Base-by-base conservation (phyloP, 2,329 filamentous ascomycete species). In the Fusarium tjaetaba region DNA sequence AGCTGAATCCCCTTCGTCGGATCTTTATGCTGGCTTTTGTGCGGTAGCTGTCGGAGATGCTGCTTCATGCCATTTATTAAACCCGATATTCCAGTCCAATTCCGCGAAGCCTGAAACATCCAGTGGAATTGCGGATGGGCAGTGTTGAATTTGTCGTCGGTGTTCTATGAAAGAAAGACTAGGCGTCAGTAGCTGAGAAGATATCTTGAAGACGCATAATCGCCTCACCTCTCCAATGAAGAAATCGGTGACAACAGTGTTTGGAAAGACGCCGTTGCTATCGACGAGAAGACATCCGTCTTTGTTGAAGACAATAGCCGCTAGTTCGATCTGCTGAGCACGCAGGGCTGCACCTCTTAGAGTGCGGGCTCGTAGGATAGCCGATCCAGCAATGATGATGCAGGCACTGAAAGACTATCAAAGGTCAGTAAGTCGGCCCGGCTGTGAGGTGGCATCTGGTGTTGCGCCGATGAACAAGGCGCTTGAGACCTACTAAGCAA, bases 91-190 rank as follows among this genome's bases (percentile, higher is more conserved):
- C 89, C 88, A 8, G 83, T 79, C 95, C 95, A 97, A 79, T 95
- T 92, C 61, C 91, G 88, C 7, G 93, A 94, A 4, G 94, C 93
- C 62, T 93, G 89, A 79, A 93, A 97, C 77, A 96, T 92, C 95
- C 95, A 97, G 49, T 94, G 90, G 81, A 96, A 97, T 4, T 95
- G 90, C 0, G 93, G 89, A 78, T 97, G 94, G 1, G 90, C 89
- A 26, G 90, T 90, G 65, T 90, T 91, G 77, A 97, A 95, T 11
- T 91, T 89, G 67, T 97, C 94, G 68, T 91, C 89, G 60, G 91
- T 81, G 70, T 71, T 81, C 77, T 79, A 41, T 11, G 7, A 63
- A 71, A 48, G n/a, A n/a, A n/a, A n/a, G n/a, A n/a, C n/a, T n/a
- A n/a, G n/a, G n/a, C n/a, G 11, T 68, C 2, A 69, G 64, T 26